phyloP scores from a whole-genome alignment of 2,329 filamentous ascomycete genomes.

The Colletotrichum cordylinicola region DNA sequence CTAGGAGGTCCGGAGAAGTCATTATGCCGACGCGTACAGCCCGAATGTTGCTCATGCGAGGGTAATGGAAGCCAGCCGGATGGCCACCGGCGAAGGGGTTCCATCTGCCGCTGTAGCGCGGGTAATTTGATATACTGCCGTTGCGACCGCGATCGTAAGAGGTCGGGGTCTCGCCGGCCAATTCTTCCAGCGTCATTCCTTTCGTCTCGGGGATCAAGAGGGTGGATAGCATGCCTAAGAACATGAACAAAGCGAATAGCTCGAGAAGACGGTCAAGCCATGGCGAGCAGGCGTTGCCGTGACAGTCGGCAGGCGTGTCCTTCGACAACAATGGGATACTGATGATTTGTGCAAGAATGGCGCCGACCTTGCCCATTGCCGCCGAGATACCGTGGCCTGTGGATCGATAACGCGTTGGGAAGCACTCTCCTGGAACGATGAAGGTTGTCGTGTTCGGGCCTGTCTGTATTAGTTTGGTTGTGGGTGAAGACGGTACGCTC shows the following conservation, averaged over 20 bases:
- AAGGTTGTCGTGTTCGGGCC: constrained; percentile 71
- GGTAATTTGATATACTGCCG: constrained; percentile 48
- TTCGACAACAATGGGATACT: constrained; percentile 67
- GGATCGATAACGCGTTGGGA: constrained; percentile 67
- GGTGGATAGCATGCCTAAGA: constrained; percentile 71
- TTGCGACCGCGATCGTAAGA: constrained; percentile 60
- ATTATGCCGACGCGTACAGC: constrained; percentile 45
- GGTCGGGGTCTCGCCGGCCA: constrained; percentile 70
- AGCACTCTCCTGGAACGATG: constrained; percentile 69
- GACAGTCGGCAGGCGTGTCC: constrained; percentile 55
- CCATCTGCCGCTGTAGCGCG: constrained; percentile 39
- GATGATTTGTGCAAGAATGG: constrained; percentile 70
- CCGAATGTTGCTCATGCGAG: constrained; percentile 36
- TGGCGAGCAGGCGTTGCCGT: constrained; percentile 53
- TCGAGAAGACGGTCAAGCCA: constrained; percentile 78
- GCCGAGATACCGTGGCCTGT: constrained; percentile 71
- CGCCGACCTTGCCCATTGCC: constrained; percentile 71
- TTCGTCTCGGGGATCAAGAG: constrained; percentile 82
- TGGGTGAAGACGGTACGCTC: not conserved
- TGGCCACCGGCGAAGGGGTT: constrained; percentile 56
- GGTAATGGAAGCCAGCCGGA: constrained; percentile 57
- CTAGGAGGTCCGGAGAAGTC: constrained; percentile 45
- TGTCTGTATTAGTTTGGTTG: not conserved
- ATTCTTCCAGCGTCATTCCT: constrained; percentile 73
- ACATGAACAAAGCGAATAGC: constrained; percentile 83